These are phyloP conservation scores for Auricularia auricula-judae DNA, from an alignment of 768 basidiomycete species.

Conservation along the genomic window DNA sequence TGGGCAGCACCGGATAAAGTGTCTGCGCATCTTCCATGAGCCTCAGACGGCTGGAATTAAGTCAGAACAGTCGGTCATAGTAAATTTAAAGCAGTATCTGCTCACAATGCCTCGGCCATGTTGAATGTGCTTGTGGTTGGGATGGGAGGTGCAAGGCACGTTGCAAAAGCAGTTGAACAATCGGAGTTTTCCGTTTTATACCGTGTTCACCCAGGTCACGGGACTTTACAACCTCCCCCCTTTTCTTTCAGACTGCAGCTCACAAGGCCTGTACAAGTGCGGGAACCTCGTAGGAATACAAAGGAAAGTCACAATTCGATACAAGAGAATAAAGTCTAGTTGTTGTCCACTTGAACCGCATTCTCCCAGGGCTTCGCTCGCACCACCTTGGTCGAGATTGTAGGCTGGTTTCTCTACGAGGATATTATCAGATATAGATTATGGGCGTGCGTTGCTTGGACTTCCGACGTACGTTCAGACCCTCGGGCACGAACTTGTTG, in stretches of 20 bases:
- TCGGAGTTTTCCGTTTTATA: not conserved
- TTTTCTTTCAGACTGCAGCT: too few relatives aligned
- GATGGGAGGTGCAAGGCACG: not conserved
- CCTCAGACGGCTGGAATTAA: not conserved
- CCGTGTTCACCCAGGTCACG: conserved; percentile 2
- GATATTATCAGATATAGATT: not conserved
- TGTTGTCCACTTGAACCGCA: not conserved
- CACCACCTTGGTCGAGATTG: not conserved
- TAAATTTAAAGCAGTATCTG: not conserved
- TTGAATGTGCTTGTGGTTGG: not conserved
- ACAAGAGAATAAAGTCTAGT: too few relatives aligned
- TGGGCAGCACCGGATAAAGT: not conserved
- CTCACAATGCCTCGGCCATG: not conserved
- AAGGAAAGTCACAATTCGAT: too few relatives aligned
- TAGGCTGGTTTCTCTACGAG: not conserved
- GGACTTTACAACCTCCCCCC: not conserved
- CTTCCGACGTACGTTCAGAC: conserved; percentile 41
- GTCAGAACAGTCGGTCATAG: not conserved
- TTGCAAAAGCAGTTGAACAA: not conserved
- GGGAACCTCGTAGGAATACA: too few relatives aligned
- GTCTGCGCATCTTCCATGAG: not conserved
- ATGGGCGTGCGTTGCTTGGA: not conserved
- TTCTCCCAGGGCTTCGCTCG: conserved; percentile 68
- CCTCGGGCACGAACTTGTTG: conserved; percentile 60
- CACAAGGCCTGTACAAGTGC: too few relatives aligned